Base-by-base conservation (phyloP, 2,329 filamentous ascomycete genomes). In the Geosmithia morbida region DNA sequence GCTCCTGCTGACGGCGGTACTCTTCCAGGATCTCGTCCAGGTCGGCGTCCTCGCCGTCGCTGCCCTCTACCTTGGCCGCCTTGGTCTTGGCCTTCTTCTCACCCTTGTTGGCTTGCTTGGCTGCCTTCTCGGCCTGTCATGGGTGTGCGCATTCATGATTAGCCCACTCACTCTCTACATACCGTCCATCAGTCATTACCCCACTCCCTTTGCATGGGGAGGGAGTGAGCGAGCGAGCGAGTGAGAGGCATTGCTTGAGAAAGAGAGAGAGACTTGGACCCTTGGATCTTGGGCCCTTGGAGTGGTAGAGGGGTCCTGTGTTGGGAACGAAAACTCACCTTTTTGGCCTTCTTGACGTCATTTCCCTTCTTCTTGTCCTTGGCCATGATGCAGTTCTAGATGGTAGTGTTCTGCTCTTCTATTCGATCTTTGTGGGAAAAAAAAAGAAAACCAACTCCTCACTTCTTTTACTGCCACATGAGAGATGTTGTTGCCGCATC, bases 11-110 rank as follows among this genome's bases (percentile, higher is more conserved):
- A 60, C 85, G 86, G 55, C 85, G 85, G 66, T 94, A 97, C 62
- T 94, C 87, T 43, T 90, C 89, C 26, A 98, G 79, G 43, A 98
- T 89, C 43, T 83, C 82, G 60, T 98, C 92, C 39, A 98, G 76
- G 64, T 97, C 92, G 14, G 92, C 81, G 56, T 96, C 89, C 62
- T 97, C 90, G 44, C 76, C 86, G 61, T 96, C 90, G 59, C 86
- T 90, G 62, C 89, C 89, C 26, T 84, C 83, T 48, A 73, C 62
- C 62, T 87, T 81, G 54, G 85, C 77, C 14, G 72, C 70, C 63
- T 84, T 85, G 46, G 62, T 68, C 56, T 89, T 88, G 56, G 76
- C 72, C 64, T 88, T 94, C 63, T 94, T 94, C 57, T 92, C 87
- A 26, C 83, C 83, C 61, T 95, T 95, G 64, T 85, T 92, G 59